Evolutionary conservation across 139 green algal species (phyloP).

Genomic region (Desmodesmus armatus): DNA sequence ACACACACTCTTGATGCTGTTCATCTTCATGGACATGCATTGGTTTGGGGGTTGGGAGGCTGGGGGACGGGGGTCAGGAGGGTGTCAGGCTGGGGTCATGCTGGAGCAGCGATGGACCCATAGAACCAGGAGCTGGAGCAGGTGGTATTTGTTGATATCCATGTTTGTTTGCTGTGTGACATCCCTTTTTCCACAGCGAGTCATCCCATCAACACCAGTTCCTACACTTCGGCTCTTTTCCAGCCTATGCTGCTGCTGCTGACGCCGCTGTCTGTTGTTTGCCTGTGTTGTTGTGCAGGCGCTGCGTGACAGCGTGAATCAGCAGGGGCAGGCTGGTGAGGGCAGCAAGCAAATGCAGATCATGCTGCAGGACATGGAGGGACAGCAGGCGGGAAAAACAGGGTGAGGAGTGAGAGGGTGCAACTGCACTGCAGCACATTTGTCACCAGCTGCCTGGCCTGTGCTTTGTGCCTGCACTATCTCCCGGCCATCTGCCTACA

Average conservation of each 20-base stretch:
- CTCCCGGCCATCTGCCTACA: neutral
- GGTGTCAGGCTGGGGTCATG: too few species aligned
- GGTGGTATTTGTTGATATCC: neutral
- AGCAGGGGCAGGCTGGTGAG: slow-evolving; percentile 40
- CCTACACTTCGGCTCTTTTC: too few species aligned
- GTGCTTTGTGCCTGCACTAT: too few species aligned
- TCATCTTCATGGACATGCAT: too few species aligned
- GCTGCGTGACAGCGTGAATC: slow-evolving; percentile 51
- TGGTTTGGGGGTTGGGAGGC: too few species aligned
- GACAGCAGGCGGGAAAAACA: slow-evolving; percentile 23
- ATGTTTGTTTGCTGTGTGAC: neutral
- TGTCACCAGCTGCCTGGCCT: neutral
- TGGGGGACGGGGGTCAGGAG: too few species aligned
- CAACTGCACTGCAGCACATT: neutral
- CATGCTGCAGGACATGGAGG: slow-evolving; percentile 44
- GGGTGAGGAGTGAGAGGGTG: slow-evolving; percentile 19
- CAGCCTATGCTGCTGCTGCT: neutral
- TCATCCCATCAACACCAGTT: too few species aligned
- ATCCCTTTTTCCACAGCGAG: neutral
- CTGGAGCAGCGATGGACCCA: too few species aligned
- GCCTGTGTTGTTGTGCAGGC: slow-evolving; percentile 23
- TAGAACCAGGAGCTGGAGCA: too few species aligned
- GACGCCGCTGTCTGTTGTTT: neutral
- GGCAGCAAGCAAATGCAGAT: slow-evolving; percentile 49
- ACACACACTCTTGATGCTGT: too few species aligned